phyloP scores from a whole-genome alignment of 192 early-diverging fungal species.

The Spizellomyces punctatus region DNA sequence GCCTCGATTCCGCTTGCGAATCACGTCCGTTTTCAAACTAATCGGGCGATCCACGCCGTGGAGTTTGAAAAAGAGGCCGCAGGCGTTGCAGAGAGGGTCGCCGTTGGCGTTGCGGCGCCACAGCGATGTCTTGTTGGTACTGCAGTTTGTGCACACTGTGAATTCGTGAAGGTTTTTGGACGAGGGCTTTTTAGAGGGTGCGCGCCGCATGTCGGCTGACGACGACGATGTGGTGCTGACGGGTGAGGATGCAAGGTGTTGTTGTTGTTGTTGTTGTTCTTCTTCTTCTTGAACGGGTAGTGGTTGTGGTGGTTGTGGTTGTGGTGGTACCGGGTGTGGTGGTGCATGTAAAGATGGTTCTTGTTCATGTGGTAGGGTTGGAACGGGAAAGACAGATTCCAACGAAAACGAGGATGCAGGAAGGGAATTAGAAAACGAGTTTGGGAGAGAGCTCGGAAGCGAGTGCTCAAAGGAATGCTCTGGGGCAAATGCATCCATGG shows the following conservation, averaged over 20 bases:
- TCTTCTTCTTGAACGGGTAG: too few species aligned
- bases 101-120: conserved; percentile 94
- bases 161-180: conserved; percentile 11
- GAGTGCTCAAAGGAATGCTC: too few species aligned
- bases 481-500: background rate
- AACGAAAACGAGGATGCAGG: too few species aligned
- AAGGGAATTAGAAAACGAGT: too few species aligned
- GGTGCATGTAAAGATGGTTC: background rate
- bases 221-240: background rate
- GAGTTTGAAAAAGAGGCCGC: conserved; percentile 93
- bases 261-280: background rate
- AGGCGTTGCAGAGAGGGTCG: conserved; percentile 94
- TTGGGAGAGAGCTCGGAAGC: too few species aligned
- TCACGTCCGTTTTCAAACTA: conserved; percentile 85
- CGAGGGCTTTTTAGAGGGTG: background rate
- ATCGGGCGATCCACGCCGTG: conserved; percentile 88
- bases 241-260: background rate
- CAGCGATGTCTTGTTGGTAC: conserved; percentile 86
- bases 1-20: conserved; percentile 87
- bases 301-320: background rate
- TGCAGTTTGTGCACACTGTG: conserved; percentile 76
- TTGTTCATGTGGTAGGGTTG: background rate
- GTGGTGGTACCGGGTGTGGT: background rate
- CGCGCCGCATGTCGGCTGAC: background rate
- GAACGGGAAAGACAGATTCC: background rate